Conservation (phyloP, 805 yeast genomes). For the Wickerhamiella spandovensis region DNA sequence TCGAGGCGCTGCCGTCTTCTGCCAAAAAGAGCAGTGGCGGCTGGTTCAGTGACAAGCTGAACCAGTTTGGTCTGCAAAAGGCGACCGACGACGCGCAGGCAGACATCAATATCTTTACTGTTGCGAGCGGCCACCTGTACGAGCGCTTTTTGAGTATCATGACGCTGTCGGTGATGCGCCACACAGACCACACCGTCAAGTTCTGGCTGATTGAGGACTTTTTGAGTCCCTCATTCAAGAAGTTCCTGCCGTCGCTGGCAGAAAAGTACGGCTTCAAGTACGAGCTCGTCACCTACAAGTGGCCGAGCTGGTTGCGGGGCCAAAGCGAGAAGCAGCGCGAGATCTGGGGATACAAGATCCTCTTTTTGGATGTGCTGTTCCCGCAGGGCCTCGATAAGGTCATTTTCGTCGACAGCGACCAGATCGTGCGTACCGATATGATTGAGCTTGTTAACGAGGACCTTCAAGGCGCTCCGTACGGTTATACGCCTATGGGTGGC, state of each 20-base stretch:
- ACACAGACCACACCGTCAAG: constrained; percentile 51
- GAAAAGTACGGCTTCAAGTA: constrained; percentile 48
- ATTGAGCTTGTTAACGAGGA: constrained; percentile 54
- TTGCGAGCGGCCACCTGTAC: constrained; percentile 71
- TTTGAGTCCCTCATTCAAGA: constrained; percentile 55
- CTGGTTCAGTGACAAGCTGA: constrained; percentile 1
- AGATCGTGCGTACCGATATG: constrained; percentile 64
- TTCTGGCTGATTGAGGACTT: constrained; percentile 82
- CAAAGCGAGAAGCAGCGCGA: constrained; percentile 70
- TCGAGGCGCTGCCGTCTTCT: constrained; percentile 2
- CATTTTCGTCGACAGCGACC: constrained; percentile 79
- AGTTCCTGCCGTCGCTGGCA: constrained; percentile 47
- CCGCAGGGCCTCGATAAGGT: constrained; percentile 65
- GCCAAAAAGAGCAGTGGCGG: constrained; percentile 3
- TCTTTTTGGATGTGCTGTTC: constrained; percentile 76
- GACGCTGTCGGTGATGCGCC: constrained; percentile 62
- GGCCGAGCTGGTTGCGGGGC: constrained; percentile 83
- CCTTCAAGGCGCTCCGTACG: constrained; percentile 72
- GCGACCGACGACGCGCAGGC: constrained; percentile 29
- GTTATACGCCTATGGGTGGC: constrained; percentile 78
- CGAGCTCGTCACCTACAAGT: constrained; percentile 69
- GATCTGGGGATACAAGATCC: constrained; percentile 78
- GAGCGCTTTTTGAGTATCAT: constrained; percentile 65
- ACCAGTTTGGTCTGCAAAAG: constrained; percentile 1
- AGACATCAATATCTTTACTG: constrained; percentile 64